Percentiles rank a stretch among this genome's conserved stretches.
Evolutionary conservation across 2,329 filamentous ascomycete species (phyloP).

Genomic region (Fusarium siculi): DNA sequence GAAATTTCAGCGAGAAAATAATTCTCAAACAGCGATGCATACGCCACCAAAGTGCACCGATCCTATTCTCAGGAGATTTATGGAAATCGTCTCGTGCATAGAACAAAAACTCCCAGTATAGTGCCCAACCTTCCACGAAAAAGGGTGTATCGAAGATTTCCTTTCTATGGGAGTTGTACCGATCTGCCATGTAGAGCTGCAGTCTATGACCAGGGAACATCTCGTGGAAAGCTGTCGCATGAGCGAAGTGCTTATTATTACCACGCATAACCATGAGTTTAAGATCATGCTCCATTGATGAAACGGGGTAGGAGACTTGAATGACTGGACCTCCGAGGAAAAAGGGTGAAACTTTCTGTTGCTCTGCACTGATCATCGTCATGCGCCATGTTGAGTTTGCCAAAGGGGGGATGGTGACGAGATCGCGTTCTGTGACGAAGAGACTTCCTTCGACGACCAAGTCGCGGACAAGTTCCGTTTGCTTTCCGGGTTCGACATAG

Average conservation of each 20-base stretch:
- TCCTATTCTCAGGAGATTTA: slow-evolving; percentile 17
- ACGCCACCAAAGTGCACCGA: slow-evolving; percentile 32
- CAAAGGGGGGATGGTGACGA: slow-evolving; percentile 15
- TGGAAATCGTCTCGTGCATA: slow-evolving; percentile 29
- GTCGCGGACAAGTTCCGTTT: slow-evolving; percentile 16
- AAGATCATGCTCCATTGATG: slow-evolving; percentile 24
- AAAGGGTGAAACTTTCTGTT: slow-evolving; percentile 21
- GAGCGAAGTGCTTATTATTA: slow-evolving; percentile 28
- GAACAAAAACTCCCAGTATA: slow-evolving; percentile 36
- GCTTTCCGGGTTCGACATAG: slow-evolving; percentile 30
- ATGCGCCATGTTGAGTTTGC: slow-evolving; percentile 36
- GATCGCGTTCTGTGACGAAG: slow-evolving; percentile 30
- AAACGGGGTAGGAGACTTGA: slow-evolving; percentile 24
- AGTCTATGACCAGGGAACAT: slow-evolving; percentile 30
- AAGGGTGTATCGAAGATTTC: slow-evolving; percentile 27
- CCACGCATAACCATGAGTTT: slow-evolving; percentile 36
- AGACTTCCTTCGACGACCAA: slow-evolving; percentile 27
- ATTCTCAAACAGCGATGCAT: slow-evolving; percentile 32
- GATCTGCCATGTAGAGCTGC: slow-evolving; percentile 30
- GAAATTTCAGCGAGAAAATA: slow-evolving; percentile 20
- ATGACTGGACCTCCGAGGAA: slow-evolving; percentile 27
- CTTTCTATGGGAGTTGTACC: slow-evolving; percentile 28
- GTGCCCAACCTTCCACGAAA: slow-evolving; percentile 30
- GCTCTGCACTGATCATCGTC: slow-evolving; percentile 27
- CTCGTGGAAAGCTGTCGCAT: slow-evolving; percentile 24